Percentiles rank a stretch among this genome's conserved stretches.
Evolutionary conservation across 2,329 filamentous ascomycete genomes (phyloP).

Genomic region (Ramularia endophylla): DNA sequence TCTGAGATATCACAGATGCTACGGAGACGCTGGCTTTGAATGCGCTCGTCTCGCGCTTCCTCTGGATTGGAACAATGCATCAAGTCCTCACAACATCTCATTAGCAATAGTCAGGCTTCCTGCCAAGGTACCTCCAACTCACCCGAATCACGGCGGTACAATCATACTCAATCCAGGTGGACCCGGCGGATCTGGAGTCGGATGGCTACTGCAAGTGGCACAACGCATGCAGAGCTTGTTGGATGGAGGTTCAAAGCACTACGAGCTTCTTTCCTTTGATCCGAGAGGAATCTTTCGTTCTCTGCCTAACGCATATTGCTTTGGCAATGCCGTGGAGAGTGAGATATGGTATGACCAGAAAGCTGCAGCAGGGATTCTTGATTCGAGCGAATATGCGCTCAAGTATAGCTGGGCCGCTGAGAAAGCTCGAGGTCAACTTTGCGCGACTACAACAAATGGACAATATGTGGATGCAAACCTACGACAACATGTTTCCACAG

Average conservation of each 20-base stretch:
- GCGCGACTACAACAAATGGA: conserved; percentile 26
- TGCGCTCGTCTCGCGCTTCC: conserved; percentile 46
- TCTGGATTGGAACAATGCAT: conserved; percentile 32
- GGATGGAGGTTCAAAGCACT: conserved; percentile 33
- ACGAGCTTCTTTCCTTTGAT: conserved; percentile 42
- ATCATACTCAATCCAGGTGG: conserved; percentile 42
- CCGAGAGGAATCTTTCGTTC: conserved; percentile 38
- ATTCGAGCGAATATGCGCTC: conserved; percentile 14
- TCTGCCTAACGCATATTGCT: conserved; percentile 31
- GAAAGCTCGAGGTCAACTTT: conserved; percentile 29
- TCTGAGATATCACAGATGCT: too few species aligned
- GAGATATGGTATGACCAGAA: conserved; percentile 30
- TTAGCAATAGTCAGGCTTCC: conserved; percentile 42
- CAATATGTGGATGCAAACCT: conserved; percentile 24
- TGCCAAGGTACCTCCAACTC: conserved; percentile 34
- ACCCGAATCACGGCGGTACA: conserved; percentile 36
- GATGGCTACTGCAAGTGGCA: conserved; percentile 25
- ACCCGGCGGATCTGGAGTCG: conserved; percentile 37
- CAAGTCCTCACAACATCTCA: conserved; percentile 25
- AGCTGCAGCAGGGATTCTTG: conserved; percentile 12
- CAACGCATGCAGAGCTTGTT: conserved; percentile 37
- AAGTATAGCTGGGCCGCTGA: conserved; percentile 33
- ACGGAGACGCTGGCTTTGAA: conserved; percentile 32
- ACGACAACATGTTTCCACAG: conserved; percentile 36
- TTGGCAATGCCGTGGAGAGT: conserved; percentile 23